Evolutionary conservation across 768 basidiomycete genomes (phyloP).

Genomic region (Cytidiella melzeri): DNA sequence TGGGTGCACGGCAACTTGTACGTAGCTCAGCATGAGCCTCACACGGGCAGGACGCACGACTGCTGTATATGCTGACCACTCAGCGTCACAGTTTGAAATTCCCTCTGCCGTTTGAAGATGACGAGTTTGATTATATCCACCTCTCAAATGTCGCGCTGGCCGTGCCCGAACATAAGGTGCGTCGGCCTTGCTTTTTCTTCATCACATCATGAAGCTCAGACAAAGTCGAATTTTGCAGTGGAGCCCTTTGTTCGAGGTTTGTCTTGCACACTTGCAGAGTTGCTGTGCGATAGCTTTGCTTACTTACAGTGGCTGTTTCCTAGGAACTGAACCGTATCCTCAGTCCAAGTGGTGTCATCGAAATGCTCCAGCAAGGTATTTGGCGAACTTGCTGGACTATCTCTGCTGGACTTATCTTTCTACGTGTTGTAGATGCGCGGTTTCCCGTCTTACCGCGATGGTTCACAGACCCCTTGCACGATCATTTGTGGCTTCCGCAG

Average conservation of each 20-base stretch:
- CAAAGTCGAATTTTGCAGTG: constrained; percentile 35
- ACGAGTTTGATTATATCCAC: constrained; percentile 73
- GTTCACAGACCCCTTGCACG: constrained; percentile 64
- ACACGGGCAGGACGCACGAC: neutral
- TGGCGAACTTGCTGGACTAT: neutral
- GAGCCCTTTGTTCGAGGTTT: constrained; percentile 57
- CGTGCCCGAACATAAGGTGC: constrained; percentile 68
- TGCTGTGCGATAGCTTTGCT: too few relatives aligned
- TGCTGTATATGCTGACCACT: neutral
- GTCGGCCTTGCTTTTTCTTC: neutral
- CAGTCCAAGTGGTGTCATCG: constrained; percentile 58
- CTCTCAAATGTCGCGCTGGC: constrained; percentile 32
- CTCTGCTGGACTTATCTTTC: neutral
- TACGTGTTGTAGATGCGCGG: constrained; percentile 44
- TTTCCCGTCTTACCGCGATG: constrained; percentile 67
- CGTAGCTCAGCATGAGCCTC: constrained; percentile 19
- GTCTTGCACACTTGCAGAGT: constrained; percentile 14
- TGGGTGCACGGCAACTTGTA: constrained; percentile 79
- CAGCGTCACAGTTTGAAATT: constrained; percentile 49
- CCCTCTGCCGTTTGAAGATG: constrained; percentile 69
- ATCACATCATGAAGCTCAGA: too few relatives aligned
- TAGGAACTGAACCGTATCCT: constrained; percentile 68
- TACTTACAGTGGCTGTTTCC: neutral
- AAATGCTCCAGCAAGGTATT: constrained; percentile 67
- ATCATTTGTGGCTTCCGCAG: constrained; percentile 33